Evolutionary conservation across 768 basidiomycete genomes (phyloP).

Genomic region (Cyathus striatus): DNA sequence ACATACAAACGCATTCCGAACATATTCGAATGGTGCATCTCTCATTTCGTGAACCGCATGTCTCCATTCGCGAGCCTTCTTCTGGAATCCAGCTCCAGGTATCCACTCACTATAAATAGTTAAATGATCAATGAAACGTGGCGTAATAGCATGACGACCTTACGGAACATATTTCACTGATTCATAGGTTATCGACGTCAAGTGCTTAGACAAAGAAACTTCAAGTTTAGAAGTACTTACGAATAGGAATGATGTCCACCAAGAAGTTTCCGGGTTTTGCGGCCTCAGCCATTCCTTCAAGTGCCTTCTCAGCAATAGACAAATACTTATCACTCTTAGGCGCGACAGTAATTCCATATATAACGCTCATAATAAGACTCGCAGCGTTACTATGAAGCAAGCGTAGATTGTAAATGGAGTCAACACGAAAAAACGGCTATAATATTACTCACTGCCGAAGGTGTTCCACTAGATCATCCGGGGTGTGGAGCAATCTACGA

Average conservation of each 20-base stretch:
- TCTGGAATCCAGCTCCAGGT: slow-evolving; percentile 46
- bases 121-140: background rate
- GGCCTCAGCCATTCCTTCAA: slow-evolving; percentile 45
- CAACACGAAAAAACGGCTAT: background rate
- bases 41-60: slow-evolving; percentile 42
- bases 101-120: slow-evolving; percentile 33
- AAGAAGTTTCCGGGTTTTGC: slow-evolving; percentile 49
- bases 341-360: slow-evolving; percentile 43
- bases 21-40: slow-evolving; percentile 34
- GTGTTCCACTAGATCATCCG: slow-evolving; percentile 39
- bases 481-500: slow-evolving; percentile 35
- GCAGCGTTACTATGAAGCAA: slow-evolving; percentile 38
- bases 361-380: slow-evolving; percentile 47
- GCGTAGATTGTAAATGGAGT: too few species aligned
- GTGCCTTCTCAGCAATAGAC: slow-evolving; percentile 45
- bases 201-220: background rate
- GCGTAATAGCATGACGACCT: slow-evolving; percentile 2
- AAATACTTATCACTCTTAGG: slow-evolving; percentile 41
- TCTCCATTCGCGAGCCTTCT: slow-evolving; percentile 46
- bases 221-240: slow-evolving; percentile 13
- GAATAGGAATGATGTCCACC: slow-evolving; percentile 42
- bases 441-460: slow-evolving; percentile 37
- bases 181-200: background rate
- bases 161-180: slow-evolving; percentile 47
- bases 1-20: slow-evolving; percentile 31